Evolutionary conservation across 345 rosid species (phyloP).

Genomic region (Camelina neglecta): DNA sequence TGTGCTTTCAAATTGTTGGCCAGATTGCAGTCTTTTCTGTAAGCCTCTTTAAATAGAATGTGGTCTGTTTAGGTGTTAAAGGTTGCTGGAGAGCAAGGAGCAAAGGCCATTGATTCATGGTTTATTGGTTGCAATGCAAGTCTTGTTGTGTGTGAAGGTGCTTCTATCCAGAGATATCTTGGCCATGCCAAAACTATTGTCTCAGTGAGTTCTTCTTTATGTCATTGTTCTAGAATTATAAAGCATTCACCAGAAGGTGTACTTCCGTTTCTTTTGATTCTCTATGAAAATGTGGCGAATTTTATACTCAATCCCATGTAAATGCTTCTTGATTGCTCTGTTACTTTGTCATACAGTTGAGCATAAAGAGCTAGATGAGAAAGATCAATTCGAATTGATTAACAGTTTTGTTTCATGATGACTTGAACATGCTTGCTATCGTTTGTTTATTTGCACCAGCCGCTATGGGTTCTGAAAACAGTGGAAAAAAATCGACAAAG

Average conservation of each 20-base stretch:
- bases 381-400: background rate
- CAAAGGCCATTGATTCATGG: slow-evolving; percentile 66
- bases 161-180: slow-evolving; percentile 67
- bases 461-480: slow-evolving; percentile 87
- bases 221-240: slow-evolving; percentile 12
- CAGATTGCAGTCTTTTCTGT: background rate
- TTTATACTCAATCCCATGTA: slow-evolving; percentile 10
- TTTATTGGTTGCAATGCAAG: slow-evolving; percentile 75
- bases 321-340: slow-evolving; percentile 8
- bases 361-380: slow-evolving; percentile 10
- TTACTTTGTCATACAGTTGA: slow-evolving; percentile 13
- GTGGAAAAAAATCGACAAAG: slow-evolving; percentile 68
- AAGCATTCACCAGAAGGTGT: slow-evolving; percentile 1
- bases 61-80: slow-evolving; percentile 63
- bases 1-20: slow-evolving; percentile 12
- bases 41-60: slow-evolving; percentile 1
- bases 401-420: background rate
- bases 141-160: slow-evolving; percentile 85
- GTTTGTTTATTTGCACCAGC: slow-evolving; percentile 54
- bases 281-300: slow-evolving; percentile 23
- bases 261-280: background rate
- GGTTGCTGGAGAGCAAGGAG: slow-evolving; percentile 70
- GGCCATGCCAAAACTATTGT: slow-evolving; percentile 77
- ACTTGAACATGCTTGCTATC: slow-evolving; percentile 26
- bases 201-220: slow-evolving; percentile 67